Evolutionary conservation across 495 filamentous ascomycete genomes (phyloP).

Genomic region (Talaromyces adpressus): DNA sequence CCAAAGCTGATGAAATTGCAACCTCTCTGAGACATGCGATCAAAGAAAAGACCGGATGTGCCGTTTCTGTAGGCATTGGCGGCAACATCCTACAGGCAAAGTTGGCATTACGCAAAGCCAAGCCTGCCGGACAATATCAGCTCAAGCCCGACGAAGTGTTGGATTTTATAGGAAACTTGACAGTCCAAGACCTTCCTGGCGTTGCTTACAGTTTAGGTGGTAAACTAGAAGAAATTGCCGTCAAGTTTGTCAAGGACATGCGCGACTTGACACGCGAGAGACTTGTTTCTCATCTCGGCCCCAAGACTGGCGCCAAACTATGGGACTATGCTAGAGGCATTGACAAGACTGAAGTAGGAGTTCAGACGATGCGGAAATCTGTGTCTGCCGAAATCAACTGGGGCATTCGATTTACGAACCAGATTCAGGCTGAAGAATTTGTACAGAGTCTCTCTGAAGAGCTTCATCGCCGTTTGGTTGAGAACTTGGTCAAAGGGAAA

Average conservation of each 20-base stretch:
- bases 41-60: constrained; percentile 68
- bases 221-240: constrained; percentile 80
- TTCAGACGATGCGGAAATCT: constrained; percentile 73
- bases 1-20: constrained; percentile 71
- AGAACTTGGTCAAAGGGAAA: constrained; percentile 77
- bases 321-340: constrained; percentile 89
- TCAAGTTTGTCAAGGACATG: constrained; percentile 76
- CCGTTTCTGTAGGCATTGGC: constrained; percentile 92
- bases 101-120: constrained; percentile 82
- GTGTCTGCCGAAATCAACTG: constrained; percentile 96
- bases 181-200: constrained; percentile 76
- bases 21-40: constrained; percentile 56
- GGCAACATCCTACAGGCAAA: constrained; percentile 87
- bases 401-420: constrained; percentile 90
- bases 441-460: constrained; percentile 75
- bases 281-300: constrained; percentile 65
- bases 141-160: constrained; percentile 72
- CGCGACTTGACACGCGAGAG: constrained; percentile 67
- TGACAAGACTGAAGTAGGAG: constrained; percentile 79
- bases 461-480: constrained; percentile 67
- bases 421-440: constrained; percentile 87
- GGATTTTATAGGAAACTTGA: constrained; percentile 66
- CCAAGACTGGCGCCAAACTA: constrained; percentile 87
- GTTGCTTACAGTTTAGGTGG: constrained; percentile 79
- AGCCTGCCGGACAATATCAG: constrained; percentile 88